phyloP scores from a whole-genome alignment of 2,329 filamentous ascomycete species.

The Clonostachys byssicola region DNA sequence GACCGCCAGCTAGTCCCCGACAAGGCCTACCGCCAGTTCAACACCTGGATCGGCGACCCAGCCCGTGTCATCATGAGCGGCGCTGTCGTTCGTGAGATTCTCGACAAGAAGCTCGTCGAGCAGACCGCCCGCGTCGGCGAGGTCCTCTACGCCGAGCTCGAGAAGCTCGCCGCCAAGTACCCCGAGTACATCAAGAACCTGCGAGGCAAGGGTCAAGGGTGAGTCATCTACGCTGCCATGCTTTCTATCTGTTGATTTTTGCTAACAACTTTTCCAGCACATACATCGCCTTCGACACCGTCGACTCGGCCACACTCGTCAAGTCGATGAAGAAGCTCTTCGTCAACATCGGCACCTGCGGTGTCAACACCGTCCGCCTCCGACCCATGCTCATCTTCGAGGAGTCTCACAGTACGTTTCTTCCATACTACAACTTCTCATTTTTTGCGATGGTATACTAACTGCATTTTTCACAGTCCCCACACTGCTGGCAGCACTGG shows the following conservation, averaged over 20 bases:
- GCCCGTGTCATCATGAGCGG: conserved; percentile 73
- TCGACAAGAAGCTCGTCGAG: conserved; percentile 63
- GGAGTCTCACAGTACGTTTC: conserved; percentile 57
- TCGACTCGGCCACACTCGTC: conserved; percentile 64
- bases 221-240: conserved; percentile 23
- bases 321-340: conserved; percentile 67
- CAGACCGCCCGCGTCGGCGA: conserved; percentile 62
- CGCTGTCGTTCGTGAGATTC: conserved; percentile 72
- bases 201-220: conserved; percentile 72
- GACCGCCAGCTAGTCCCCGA: conserved; percentile 70
- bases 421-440: neutral
- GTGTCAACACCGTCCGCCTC: conserved; percentile 64
- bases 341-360: conserved; percentile 73
- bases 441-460: neutral
- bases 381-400: conserved; percentile 82
- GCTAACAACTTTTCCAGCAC: conserved; percentile 66
- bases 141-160: conserved; percentile 63
- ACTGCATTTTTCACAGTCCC: conserved; percentile 8
- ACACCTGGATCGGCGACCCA: conserved; percentile 85
- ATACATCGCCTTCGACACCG: conserved; percentile 78
- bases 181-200: conserved; percentile 71
- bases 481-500: conserved; percentile 16
- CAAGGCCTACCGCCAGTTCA: conserved; percentile 82
- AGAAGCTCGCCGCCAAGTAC: conserved; percentile 58
- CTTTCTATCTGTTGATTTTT: too few species aligned